Evolutionary conservation across 176 grass and related monocot genomes (phyloP).

Genomic region (Poa annua): DNA sequence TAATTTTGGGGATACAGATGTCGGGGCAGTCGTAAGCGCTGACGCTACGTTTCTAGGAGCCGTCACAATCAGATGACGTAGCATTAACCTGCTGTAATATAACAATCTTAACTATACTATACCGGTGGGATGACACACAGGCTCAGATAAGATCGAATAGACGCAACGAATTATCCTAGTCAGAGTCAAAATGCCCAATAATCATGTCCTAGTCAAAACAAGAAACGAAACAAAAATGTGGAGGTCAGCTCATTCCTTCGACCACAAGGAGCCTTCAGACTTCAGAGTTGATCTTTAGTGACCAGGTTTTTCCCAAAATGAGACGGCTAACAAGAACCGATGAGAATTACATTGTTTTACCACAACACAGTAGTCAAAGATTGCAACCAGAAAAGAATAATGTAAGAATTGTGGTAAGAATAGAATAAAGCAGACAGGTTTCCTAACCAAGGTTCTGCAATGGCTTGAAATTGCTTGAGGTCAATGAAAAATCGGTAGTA

Average conservation of each 20-base stretch:
- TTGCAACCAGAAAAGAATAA: neutral
- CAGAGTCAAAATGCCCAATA: neutral
- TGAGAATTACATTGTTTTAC: neutral
- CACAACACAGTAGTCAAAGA: neutral
- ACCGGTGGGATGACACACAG: neutral
- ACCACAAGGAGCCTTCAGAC: constrained; percentile 25
- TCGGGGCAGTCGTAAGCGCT: neutral
- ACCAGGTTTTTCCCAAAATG: constrained; percentile 8
- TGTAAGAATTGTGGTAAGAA: neutral
- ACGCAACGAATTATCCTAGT: neutral
- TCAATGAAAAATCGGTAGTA: constrained; percentile 3
- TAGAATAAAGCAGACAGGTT: neutral
- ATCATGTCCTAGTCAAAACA: constrained; percentile 4
- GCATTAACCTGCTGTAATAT: neutral
- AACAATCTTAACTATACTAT: neutral
- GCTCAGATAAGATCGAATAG: neutral
- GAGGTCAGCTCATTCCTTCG: neutral
- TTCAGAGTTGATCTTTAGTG: constrained; percentile 20
- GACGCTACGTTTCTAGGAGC: neutral
- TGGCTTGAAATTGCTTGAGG: neutral
- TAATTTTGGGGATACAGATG: neutral
- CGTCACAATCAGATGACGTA: neutral
- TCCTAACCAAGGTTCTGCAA: neutral
- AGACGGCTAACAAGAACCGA: neutral
- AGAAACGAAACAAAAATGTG: neutral